Evolutionary conservation across 2,329 filamentous ascomycete genomes (phyloP).

Genomic region (Exophiala oligosperma): DNA sequence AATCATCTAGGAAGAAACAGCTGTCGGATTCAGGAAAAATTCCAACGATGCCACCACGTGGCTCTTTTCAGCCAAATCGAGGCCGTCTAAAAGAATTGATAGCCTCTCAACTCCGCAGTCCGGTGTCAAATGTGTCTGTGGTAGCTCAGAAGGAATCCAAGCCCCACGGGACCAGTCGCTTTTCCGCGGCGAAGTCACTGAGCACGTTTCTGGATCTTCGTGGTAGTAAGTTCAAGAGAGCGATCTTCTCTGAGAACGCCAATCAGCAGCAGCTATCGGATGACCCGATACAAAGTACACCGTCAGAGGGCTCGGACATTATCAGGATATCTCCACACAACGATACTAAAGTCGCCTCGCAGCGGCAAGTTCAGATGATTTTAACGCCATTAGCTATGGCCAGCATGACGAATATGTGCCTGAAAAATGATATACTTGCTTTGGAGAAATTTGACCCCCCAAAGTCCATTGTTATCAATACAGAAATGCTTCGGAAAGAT

Average conservation of each 20-base stretch:
- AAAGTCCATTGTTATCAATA: constrained; percentile 22
- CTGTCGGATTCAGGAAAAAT: neutral
- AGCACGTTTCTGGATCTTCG: constrained; percentile 26
- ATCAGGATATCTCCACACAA: neutral
- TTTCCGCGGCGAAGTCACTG: constrained; percentile 23
- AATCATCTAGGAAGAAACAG: neutral
- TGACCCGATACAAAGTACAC: constrained; percentile 27
- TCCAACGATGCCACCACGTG: neutral
- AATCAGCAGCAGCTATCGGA: constrained; percentile 11
- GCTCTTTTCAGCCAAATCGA: too few species aligned
- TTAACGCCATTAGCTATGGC: constrained; percentile 13
- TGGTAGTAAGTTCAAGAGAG: constrained; percentile 25
- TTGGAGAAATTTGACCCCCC: constrained; percentile 2
- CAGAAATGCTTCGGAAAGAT: constrained; percentile 12
- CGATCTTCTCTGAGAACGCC: neutral
- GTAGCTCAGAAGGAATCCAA: neutral
- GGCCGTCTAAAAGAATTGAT: neutral
- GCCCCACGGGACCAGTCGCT: neutral
- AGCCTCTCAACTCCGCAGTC: neutral
- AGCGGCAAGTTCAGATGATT: neutral
- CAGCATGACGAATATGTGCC: neutral
- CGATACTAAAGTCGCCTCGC: too few species aligned
- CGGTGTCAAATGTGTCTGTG: neutral
- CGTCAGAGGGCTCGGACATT: neutral
- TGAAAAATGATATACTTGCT: neutral